Evolutionary conservation across 202 grass and related monocot species (phyloP).

Genomic region (Panicum virgatum): DNA sequence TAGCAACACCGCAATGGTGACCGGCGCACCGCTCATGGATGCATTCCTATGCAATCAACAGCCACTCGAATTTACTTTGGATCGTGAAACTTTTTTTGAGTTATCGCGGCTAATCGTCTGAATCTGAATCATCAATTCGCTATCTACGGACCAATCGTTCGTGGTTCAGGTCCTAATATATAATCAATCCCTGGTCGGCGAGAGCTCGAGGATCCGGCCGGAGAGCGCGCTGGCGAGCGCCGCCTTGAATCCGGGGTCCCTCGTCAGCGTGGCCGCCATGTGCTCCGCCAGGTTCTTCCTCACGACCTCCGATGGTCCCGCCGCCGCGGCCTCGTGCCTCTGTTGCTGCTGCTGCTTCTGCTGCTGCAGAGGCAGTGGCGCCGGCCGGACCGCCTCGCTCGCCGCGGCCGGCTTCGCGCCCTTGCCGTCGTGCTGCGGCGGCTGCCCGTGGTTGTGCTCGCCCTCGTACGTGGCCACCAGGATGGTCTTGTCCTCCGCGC

Average conservation of each 20-base stretch:
- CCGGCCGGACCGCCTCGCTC: neutral
- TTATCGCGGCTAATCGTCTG: neutral
- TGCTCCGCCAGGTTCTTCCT: slow-evolving; percentile 68
- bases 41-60: neutral
- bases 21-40: neutral
- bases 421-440: slow-evolving; percentile 39
- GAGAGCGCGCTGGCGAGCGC: slow-evolving; percentile 76
- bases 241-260: slow-evolving; percentile 74
- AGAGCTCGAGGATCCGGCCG: slow-evolving; percentile 57
- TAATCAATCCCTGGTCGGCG: slow-evolving; percentile 38
- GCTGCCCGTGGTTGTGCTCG: slow-evolving; percentile 73
- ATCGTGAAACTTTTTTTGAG: neutral
- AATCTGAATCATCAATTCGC: neutral
- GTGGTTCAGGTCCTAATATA: neutral
- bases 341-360: slow-evolving; percentile 3
- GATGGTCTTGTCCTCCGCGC: slow-evolving; percentile 61
- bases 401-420: neutral
- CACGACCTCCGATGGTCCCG: slow-evolving; percentile 30
- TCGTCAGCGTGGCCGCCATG: slow-evolving; percentile 75
- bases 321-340: neutral
- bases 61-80: slow-evolving; percentile 17
- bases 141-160: neutral
- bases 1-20: neutral
- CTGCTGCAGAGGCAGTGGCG: neutral
- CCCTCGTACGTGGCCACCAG: slow-evolving; percentile 88